Evolutionary conservation across 257 asterid species (phyloP).

Genomic region (Solanum dulcamara): DNA sequence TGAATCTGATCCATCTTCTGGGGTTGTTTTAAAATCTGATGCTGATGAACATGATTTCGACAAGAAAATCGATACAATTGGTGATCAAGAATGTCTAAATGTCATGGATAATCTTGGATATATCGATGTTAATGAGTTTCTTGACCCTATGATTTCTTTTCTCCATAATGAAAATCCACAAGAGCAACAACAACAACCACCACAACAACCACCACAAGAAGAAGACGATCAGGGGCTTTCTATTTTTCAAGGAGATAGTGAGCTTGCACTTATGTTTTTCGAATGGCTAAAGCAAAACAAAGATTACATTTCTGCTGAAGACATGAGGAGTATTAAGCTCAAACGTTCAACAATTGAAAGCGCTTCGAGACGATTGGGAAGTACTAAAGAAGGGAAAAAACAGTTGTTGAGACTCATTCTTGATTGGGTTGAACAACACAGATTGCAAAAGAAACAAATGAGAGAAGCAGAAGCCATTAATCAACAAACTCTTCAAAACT

Average conservation of each 20-base stretch:
- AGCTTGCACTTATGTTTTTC: conserved; percentile 56
- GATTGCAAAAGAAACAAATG: conserved; percentile 49
- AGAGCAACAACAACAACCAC: conserved; percentile 6
- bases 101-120: conserved; percentile 56
- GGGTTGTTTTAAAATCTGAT: conserved; percentile 29
- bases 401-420: conserved; percentile 66
- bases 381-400: conserved; percentile 55
- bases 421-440: conserved; percentile 73
- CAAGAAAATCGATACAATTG: neutral
- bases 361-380: conserved; percentile 69
- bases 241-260: conserved; percentile 47
- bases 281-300: conserved; percentile 85
- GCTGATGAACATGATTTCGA: conserved; percentile 21
- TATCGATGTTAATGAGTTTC: conserved; percentile 45
- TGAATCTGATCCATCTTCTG: conserved; percentile 13
- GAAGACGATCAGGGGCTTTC: conserved; percentile 16
- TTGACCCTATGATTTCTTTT: conserved; percentile 58
- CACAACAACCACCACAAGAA: neutral
- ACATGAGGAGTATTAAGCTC: conserved; percentile 72
- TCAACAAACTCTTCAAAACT: neutral
- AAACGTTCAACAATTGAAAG: conserved; percentile 70
- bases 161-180: conserved; percentile 36
- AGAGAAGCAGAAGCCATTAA: conserved; percentile 2
- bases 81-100: conserved; percentile 33
- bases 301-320: conserved; percentile 68